Evolutionary conservation across 2,329 filamentous ascomycete species (phyloP).

Genomic region (Xylariaceae sp.): DNA sequence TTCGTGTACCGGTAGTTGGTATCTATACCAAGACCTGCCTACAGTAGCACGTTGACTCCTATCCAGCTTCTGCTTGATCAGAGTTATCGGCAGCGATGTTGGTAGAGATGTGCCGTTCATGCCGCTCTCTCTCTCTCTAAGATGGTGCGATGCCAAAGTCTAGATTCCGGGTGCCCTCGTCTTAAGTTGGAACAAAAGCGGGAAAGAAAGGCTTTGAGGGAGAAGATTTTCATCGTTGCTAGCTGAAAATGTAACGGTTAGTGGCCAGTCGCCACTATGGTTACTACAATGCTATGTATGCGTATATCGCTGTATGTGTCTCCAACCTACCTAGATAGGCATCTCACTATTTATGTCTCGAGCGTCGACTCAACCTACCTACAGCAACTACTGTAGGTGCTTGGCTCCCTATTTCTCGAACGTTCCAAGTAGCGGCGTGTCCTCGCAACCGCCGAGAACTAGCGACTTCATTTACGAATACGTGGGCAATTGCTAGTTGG

Average conservation of each 20-base stretch:
- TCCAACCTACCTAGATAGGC: neutral
- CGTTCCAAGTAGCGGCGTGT: neutral
- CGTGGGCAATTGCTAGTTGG: too few species aligned
- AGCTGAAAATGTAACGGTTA: conserved; percentile 1
- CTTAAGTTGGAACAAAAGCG: conserved; percentile 1
- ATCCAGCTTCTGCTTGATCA: neutral
- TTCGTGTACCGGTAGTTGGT: neutral
- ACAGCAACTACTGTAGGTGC: neutral
- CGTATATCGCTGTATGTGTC: neutral
- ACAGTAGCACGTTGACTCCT: neutral
- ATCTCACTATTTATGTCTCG: neutral
- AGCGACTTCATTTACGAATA: neutral
- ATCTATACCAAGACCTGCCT: too few species aligned
- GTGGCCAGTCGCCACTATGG: conserved; percentile 8
- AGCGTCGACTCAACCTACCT: neutral
- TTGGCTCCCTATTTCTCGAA: neutral
- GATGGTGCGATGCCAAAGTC: too few species aligned
- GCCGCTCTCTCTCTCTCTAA: neutral
- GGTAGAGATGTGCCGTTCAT: neutral
- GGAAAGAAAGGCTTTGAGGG: neutral
- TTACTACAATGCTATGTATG: neutral
- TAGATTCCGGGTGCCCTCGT: neutral
- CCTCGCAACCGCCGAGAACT: too few species aligned
- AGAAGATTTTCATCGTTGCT: too few species aligned
- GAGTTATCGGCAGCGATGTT: neutral